Evolutionary conservation across 495 filamentous ascomycete genomes (phyloP).

Genomic region (Aspergillus baeticus): DNA sequence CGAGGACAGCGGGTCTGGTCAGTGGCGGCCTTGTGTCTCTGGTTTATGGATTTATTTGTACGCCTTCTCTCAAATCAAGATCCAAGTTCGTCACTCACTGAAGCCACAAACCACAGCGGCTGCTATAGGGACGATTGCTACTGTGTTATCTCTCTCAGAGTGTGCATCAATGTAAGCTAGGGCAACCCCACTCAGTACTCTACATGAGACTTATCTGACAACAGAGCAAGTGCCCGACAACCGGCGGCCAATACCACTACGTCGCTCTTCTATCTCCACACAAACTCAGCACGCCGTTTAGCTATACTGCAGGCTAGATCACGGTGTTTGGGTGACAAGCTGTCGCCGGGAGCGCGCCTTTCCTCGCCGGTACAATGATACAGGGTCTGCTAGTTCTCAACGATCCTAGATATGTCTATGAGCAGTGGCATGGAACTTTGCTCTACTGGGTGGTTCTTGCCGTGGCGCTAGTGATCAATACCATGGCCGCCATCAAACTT

Average conservation of each 20-base stretch:
- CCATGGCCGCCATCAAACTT: background rate
- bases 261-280: background rate
- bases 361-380: slow-evolving; percentile 9
- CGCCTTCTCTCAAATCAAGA: too few relatives aligned
- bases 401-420: background rate
- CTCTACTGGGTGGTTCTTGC: slow-evolving; percentile 8
- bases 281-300: background rate
- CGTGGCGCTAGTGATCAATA: slow-evolving; percentile 1
- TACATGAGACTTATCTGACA: too few relatives aligned
- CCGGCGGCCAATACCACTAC: slow-evolving; percentile 9
- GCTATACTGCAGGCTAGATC: background rate
- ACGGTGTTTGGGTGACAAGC: slow-evolving; percentile 14
- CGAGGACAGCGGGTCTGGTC: background rate
- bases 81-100: too few relatives aligned
- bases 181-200: too few relatives aligned
- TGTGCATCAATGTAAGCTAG: slow-evolving; percentile 2
- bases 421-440: slow-evolving; percentile 6
- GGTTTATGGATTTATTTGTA: slow-evolving; percentile 5
- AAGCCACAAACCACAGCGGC: background rate
- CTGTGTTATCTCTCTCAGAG: background rate
- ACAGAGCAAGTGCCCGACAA: slow-evolving; percentile 2
- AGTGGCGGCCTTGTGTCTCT: slow-evolving; percentile 1
- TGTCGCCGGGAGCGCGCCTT: slow-evolving; percentile 14
- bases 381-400: slow-evolving; percentile 3
- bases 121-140: background rate